Base-by-base conservation (phyloP, 2,329 filamentous ascomycete species). In the Mollisia scopiformis region DNA sequence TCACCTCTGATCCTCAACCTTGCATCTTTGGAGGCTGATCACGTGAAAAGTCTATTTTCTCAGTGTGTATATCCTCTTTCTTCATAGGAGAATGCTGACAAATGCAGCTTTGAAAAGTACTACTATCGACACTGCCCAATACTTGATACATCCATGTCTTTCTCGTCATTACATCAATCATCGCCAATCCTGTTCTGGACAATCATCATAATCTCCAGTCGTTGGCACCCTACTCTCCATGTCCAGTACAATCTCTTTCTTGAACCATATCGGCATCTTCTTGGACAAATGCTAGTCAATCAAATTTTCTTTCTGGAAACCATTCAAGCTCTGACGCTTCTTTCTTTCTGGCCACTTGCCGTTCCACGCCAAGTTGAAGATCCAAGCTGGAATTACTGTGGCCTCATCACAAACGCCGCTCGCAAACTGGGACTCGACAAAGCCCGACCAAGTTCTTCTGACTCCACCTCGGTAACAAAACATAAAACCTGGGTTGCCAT, bases 261-360 rank as follows among this genome's bases (percentile, higher is more conserved):
- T 6, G 54, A 49, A 6, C 21, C 61, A 11, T 63, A 62, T 47
- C 57, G n/a, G 58, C 10, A 46, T 10, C 33, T 39, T 65, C 2
- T 53, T 65, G 7, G 56, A 41, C 61, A 46, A 31, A 56, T 41
- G 23, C 25, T 63, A 6, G 35, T 59, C 23, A 53, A 41, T 13
- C 55, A 52, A 16, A 30, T 58, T 10, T 39, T 46, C 16, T 37
- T 23, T 19, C 27, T 63, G 6, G 60, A 58, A 21, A 37, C 55
- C 8, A 58, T 70, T 2, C 67, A 69, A 50, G 66, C 59, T 13
- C 39, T 70, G 0, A 58, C 57, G 1, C 16, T 69, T n/a, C 49
- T 69, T 2, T 70, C 65, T 33, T 63, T 64, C 2, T 72, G 70
- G 69, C 70, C 68, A n/a, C 64, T 72, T 10, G 59, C 65, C 10